phyloP scores from a whole-genome alignment of 352 stramenopile species.

The Pythium monospermum region DNA sequence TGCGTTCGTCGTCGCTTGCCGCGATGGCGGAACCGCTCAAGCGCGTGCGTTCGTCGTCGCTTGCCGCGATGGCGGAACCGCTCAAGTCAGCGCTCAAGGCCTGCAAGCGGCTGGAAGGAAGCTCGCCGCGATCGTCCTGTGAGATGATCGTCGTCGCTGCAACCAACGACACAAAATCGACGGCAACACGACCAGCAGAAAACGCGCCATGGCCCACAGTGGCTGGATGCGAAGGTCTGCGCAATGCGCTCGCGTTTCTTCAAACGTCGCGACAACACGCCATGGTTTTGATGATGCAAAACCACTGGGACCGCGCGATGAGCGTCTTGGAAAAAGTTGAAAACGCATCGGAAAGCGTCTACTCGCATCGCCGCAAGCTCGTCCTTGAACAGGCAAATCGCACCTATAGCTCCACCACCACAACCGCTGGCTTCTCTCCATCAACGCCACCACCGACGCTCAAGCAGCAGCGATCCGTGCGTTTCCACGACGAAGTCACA shows the following conservation, averaged over 20 bases:
- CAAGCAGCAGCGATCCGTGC: constrained; percentile 27
- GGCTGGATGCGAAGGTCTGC: constrained; percentile 49
- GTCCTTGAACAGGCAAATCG: constrained; percentile 58
- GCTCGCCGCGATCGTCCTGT: constrained; percentile 42
- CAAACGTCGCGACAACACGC: constrained; percentile 66
- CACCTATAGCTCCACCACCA: constrained; percentile 5
- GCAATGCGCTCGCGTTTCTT: constrained; percentile 60
- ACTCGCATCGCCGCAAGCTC: constrained; percentile 51
- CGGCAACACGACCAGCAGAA: not conserved
- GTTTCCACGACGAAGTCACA: constrained; percentile 52
- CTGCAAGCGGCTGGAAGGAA: constrained; percentile 43
- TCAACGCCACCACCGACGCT: not conserved
- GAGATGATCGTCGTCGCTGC: constrained; percentile 3
- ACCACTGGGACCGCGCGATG: constrained; percentile 73
- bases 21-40: constrained; percentile 25
- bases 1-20: constrained; percentile 21
- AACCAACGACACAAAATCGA: constrained; percentile 1
- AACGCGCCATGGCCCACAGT: constrained; percentile 37
- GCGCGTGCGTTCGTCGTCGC: constrained; percentile 23
- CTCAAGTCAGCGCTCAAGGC: constrained; percentile 51
- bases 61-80: constrained; percentile 20
- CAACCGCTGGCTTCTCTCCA: too few species aligned
- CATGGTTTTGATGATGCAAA: constrained; percentile 70
- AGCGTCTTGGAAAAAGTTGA: constrained; percentile 74
- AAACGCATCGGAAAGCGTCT: constrained; percentile 64